Percentiles rank a stretch among this genome's conserved stretches.
phyloP scores from a whole-genome alignment of 441 rosid species.

The Rhodomyrtus psidioides region DNA sequence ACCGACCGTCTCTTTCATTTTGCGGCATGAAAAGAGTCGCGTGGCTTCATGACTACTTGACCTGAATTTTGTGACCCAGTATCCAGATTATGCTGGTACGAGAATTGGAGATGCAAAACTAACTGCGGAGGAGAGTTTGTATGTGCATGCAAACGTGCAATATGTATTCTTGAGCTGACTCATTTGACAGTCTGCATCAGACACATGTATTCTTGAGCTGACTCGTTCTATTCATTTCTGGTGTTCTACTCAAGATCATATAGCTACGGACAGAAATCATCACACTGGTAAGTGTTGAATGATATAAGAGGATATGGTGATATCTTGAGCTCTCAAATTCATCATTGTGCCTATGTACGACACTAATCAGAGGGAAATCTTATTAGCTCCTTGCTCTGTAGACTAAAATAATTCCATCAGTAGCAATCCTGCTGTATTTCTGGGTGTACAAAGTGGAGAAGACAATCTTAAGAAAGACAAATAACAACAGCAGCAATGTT shows the following conservation, averaged over 20 bases:
- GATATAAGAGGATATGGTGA: not conserved
- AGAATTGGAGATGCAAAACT: not conserved
- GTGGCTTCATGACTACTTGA: not conserved
- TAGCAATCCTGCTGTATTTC: not conserved
- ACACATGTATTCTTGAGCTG: not conserved
- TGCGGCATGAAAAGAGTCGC: not conserved
- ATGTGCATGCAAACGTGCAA: not conserved
- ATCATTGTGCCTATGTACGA: not conserved
- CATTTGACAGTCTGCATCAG: not conserved
- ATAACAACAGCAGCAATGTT: not conserved
- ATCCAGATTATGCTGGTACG: not conserved
- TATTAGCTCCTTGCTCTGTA: not conserved
- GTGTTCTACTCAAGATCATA: not conserved
- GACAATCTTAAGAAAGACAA: too few species aligned
- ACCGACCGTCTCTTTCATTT: not conserved
- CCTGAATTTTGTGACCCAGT: not conserved
- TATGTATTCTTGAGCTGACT: not conserved
- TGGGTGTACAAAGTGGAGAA: not conserved
- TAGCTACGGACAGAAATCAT: not conserved
- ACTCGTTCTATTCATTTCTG: not conserved
- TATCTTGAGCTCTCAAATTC: not conserved
- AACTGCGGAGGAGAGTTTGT: not conserved
- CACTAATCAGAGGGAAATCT: too few species aligned
- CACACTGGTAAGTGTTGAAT: not conserved
- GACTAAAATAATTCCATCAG: not conserved